phyloP scores from a whole-genome alignment of 768 basidiomycete species.

The Calocera viscosa region DNA sequence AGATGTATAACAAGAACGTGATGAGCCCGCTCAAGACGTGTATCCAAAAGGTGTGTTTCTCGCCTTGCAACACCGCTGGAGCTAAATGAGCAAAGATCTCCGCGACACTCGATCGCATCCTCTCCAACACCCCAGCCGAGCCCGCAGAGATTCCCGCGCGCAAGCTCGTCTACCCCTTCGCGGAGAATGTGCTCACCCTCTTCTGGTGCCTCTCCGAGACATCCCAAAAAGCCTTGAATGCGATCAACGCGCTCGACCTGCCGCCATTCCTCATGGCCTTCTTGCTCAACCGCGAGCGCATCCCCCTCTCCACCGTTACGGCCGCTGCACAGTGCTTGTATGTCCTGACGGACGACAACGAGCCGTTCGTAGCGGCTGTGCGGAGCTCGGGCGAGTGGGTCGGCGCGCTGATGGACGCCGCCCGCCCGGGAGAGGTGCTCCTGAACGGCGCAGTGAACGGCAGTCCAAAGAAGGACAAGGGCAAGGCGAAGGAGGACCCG shows the following conservation, averaged over 20 bases:
- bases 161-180: slow-evolving; percentile 70
- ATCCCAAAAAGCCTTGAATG: slow-evolving; percentile 79
- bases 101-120: slow-evolving; percentile 50
- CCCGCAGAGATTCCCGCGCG: slow-evolving; percentile 50
- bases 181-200: slow-evolving; percentile 85
- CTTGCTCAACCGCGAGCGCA: slow-evolving; percentile 51
- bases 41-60: slow-evolving; percentile 53
- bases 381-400: slow-evolving; percentile 48
- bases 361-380: slow-evolving; percentile 54
- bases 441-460: slow-evolving; percentile 29
- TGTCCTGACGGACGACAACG: slow-evolving; percentile 84
- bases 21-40: slow-evolving; percentile 62
- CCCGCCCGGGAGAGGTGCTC: slow-evolving; percentile 22
- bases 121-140: slow-evolving; percentile 40
- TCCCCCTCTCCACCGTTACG: slow-evolving; percentile 59
- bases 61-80: neutral
- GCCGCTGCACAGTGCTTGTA: slow-evolving; percentile 93
- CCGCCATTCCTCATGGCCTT: slow-evolving; percentile 86
- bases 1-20: slow-evolving; percentile 95
- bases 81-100: slow-evolving; percentile 47
- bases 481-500: slow-evolving; percentile 20
- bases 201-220: slow-evolving; percentile 93
- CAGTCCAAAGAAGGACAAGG: slow-evolving; percentile 20
- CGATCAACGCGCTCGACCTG: slow-evolving; percentile 68
- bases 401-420: slow-evolving; percentile 52